Base-by-base conservation (phyloP, 768 basidiomycete species). In the Leccinellum rugosiceps region DNA sequence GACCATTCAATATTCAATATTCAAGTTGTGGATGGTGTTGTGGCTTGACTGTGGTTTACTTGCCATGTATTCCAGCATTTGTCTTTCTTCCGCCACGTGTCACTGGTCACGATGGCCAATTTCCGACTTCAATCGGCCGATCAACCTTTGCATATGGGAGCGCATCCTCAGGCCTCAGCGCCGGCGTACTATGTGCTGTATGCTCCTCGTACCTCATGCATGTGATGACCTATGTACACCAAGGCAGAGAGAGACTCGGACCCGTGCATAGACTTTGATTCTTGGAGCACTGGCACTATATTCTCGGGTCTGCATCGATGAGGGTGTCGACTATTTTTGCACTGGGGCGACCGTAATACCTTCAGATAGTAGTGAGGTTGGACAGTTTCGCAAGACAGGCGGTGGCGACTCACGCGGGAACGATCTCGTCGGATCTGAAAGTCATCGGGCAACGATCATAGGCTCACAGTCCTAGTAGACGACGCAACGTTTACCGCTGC, bases 291-390 rank as follows among this genome's bases (percentile, higher is more conserved):
- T 6, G 32, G 35, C 38, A n/a, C n/a, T n/a, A 41, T n/a, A 41
- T 41, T 25, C 2, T n/a, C n/a, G 38, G 28, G 11, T 44, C 45
- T 4, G 55, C 43, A 6, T 50, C 13, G 9, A 32, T 50, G 19
- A 32, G 11, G 14, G 23, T 1, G 17, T 38, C 3, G 35, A 14
- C n/a, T 23, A 5, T 23, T 11, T 44, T 19, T 44, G 35, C 35
- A 35, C 13, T 17, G 17, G 6, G 19, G 13, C 21, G 11, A 44
- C 19, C 23, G 21, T 45, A n/a, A n/a, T n/a, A 55, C 65, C 45
- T 54, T 66, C 54, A n/a, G n/a, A 58, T 50, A n/a, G 43, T n/a
- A 13, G 53, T 17, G 15, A 64, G 51, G 9, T 58, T 63, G 26
- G 58, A 47, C 4, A 52, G 9, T 6, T 19, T 50, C 1, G 34